Evolutionary conservation across 169 alveolate species (phyloP).

Genomic region (Eimeria brunetti): DNA sequence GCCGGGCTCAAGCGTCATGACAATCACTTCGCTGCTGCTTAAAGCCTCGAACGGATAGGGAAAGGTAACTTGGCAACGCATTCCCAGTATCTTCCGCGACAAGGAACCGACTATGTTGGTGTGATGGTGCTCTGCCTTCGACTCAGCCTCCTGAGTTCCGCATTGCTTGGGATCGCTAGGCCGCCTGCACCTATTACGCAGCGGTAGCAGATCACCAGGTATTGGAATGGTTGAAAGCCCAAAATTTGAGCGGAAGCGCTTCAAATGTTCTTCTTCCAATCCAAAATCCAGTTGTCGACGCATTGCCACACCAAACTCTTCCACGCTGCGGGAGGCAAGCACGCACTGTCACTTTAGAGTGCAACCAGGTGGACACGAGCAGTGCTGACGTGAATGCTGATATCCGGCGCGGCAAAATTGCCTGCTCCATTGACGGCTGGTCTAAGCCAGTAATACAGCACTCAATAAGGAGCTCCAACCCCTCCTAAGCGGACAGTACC

Average conservation of each 20-base stretch:
- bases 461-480: neutral
- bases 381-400: neutral
- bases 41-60: constrained; percentile 66
- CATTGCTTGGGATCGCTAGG: neutral
- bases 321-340: constrained; percentile 37
- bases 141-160: neutral
- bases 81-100: constrained; percentile 60
- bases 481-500: neutral
- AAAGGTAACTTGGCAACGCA: constrained; percentile 72
- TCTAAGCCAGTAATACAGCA: neutral
- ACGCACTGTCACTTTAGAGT: neutral
- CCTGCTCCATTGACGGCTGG: neutral
- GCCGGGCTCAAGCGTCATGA: constrained; percentile 69
- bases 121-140: constrained; percentile 6
- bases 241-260: constrained; percentile 44
- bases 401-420: neutral
- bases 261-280: constrained; percentile 51
- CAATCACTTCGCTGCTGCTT: constrained; percentile 70
- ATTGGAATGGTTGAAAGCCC: constrained; percentile 28
- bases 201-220: constrained; percentile 37
- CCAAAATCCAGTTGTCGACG: constrained; percentile 74
- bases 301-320: constrained; percentile 62
- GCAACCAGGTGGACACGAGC: neutral
- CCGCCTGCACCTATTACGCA: constrained; percentile 59
- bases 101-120: constrained; percentile 32